Base-by-base conservation (phyloP, 768 basidiomycete species). In the Leccinellum luteum region DNA sequence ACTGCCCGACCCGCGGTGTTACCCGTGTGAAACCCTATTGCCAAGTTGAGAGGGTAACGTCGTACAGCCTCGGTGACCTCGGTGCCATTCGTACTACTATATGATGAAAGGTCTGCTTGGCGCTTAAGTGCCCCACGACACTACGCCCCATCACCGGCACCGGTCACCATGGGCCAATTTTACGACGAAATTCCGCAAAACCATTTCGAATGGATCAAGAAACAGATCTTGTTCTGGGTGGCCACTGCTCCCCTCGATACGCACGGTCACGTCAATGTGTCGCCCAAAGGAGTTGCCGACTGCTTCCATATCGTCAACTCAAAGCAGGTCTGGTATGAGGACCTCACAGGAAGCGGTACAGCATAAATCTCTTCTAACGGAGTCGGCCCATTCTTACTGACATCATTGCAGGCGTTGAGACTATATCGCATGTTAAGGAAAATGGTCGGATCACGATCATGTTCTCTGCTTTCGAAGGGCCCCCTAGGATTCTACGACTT, bases 161-260 rank as follows among this genome's bases (percentile, higher is more conserved):
- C n/a, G n/a, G n/a, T 6, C 35, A 57, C 34, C 53, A 89, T 87
- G 85, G 85, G 76, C 28, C 75, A 83, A 57, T 85, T 79, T 65
- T 81, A 79, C 64, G 78, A 85, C 57, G 75, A 81, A 32, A 84
- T 89, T n/a, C 83, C 86, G 0, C 72, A 76, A 4, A 74, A 77
- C 54, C 72, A 84, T 31, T 65, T 80, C 41, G 71, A 76, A 55
- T 89, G 86, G 86, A 80, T 89, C 19, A 60, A 73, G 43, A 75
- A 82, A 58, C 88, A 90, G 70, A 76, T 85, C 44, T 73, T 87
- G 57, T 90, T 89, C 68, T 89, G 84, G 81, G 86, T 90, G 4
- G 86, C 85, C 0, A 81, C 85, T 2, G 85, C 86, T 1, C 88
- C 87, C 12, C 79, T 88, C 9, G 74, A 71, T 8, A 66, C 65